Percentiles rank a stretch among this genome's conserved stretches.
phyloP scores from a whole-genome alignment of 306 rosid species.

The Rosa persica region DNA sequence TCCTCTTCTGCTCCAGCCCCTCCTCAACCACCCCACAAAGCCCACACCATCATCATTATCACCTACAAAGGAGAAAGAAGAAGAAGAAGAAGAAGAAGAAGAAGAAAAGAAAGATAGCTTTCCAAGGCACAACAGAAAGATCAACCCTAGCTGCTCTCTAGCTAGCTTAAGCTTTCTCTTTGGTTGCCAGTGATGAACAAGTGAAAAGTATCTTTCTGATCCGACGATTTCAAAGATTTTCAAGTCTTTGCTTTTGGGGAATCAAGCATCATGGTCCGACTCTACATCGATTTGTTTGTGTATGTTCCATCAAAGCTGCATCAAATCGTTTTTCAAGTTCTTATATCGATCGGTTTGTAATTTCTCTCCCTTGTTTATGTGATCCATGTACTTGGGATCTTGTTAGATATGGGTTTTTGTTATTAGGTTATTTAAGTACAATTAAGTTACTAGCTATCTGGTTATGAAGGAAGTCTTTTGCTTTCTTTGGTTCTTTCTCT shows the following conservation, averaged over 20 bases:
- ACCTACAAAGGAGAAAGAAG: background rate
- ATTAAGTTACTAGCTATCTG: background rate
- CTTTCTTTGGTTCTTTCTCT: background rate
- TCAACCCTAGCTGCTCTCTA: slow-evolving; percentile 13
- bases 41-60: slow-evolving; percentile 55
- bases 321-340: slow-evolving; percentile 25
- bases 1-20: slow-evolving; percentile 11
- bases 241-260: slow-evolving; percentile 51
- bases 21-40: slow-evolving; percentile 48
- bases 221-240: slow-evolving; percentile 7
- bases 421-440: background rate
- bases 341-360: background rate
- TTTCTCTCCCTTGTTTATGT: background rate
- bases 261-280: slow-evolving; percentile 97
- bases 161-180: slow-evolving; percentile 1
- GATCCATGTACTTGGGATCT: background rate
- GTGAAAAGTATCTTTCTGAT: background rate
- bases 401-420: background rate
- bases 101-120: slow-evolving; percentile 13
- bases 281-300: slow-evolving; percentile 47
- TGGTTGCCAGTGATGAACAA: slow-evolving; percentile 7
- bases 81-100: slow-evolving; percentile 19
- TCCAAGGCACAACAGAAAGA: slow-evolving; percentile 7
- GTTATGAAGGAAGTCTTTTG: background rate
- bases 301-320: slow-evolving; percentile 25